Percentiles rank a stretch among this genome's conserved stretches.
Conservation (phyloP, 768 basidiomycete species). For the Cystobasidium ongulense region DNA sequence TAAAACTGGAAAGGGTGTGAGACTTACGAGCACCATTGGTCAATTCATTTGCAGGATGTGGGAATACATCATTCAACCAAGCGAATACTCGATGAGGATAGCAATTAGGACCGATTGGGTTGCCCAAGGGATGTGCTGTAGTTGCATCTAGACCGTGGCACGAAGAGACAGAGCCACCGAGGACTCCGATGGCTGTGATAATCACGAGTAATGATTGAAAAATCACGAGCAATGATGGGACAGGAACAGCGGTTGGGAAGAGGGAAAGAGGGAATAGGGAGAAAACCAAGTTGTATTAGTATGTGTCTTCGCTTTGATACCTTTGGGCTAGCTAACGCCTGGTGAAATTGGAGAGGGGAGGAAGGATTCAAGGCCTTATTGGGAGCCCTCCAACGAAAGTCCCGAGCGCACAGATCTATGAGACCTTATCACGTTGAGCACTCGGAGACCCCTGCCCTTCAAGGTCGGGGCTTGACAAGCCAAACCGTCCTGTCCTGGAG, state of each 20-base stretch:
- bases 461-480: too few relatives aligned
- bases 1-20: too few relatives aligned
- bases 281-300: conserved; percentile 15
- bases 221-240: too few relatives aligned
- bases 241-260: conserved; percentile 32
- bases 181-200: conserved; percentile 38
- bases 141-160: conserved; percentile 43
- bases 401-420: too few relatives aligned
- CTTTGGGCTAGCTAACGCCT: too few relatives aligned
- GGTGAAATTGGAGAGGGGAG: not conserved
- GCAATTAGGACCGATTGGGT: conserved; percentile 47
- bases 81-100: conserved; percentile 93
- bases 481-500: too few relatives aligned
- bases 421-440: too few relatives aligned
- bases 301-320: too few relatives aligned
- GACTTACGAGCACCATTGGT: conserved; percentile 71
- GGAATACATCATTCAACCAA: conserved; percentile 98
- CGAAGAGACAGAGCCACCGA: conserved; percentile 40
- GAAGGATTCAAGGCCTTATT: too few relatives aligned
- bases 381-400: too few relatives aligned
- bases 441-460: too few relatives aligned
- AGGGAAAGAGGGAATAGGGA: conserved; percentile 36
- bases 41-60: conserved; percentile 91
- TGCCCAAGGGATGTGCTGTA: conserved; percentile 42
- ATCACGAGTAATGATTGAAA: too few relatives aligned